Conservation (phyloP, 176 grass and related monocot species). For the Canna indica region DNA sequence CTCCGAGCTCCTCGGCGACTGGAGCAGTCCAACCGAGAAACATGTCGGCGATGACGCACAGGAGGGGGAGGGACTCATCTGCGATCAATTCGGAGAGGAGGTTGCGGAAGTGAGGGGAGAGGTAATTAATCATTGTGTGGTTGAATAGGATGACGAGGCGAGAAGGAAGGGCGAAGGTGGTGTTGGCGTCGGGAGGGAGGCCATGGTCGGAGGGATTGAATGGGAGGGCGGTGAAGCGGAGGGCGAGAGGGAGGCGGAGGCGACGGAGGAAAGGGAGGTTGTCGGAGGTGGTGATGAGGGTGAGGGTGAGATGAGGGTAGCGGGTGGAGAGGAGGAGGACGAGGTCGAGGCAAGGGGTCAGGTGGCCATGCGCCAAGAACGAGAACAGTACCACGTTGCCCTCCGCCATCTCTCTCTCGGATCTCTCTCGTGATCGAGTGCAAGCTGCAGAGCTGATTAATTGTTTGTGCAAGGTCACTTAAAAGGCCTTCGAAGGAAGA, state of each 20-base stretch:
- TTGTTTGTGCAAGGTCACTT: no score
- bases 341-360: constrained; percentile 7
- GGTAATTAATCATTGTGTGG: neutral
- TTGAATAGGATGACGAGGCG: neutral
- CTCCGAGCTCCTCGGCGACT: neutral
- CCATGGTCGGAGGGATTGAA: neutral
- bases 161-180: neutral
- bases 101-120: neutral
- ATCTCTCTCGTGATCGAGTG: no score
- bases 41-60: constrained; percentile 2
- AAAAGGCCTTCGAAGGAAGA: no score
- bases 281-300: neutral
- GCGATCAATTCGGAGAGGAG: neutral
- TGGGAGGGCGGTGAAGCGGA: neutral
- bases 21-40: neutral
- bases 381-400: constrained; percentile 1
- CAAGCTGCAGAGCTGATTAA: no score
- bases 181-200: no score
- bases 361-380: constrained; percentile 5
- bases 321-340: neutral
- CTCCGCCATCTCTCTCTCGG: no score
- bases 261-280: neutral
- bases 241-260: neutral
- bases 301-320: neutral
- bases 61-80: neutral